Evolutionary conservation across 139 green algal genomes (phyloP), one percentile per base, ranked within the genome.

Genomic region (Chlorella sp.): DNA sequence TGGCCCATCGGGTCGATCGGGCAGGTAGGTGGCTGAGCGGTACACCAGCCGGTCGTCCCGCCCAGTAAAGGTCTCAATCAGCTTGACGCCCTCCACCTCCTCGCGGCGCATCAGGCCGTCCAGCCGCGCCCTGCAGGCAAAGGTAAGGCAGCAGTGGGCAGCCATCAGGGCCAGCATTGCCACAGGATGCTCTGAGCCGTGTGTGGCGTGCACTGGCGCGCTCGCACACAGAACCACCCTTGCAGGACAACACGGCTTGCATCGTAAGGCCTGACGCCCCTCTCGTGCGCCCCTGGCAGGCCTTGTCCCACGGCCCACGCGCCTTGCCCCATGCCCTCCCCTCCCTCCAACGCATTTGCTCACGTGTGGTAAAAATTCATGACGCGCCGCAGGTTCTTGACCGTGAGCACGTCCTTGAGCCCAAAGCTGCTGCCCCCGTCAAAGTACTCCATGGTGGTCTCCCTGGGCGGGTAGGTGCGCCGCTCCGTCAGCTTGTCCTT

Each of bases 21-120:
- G 34, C 34, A 78, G 74, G 74, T 92, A 96, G 1, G 82, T 89
- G 24, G 88, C 85, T 5, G 74, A 89, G 61, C 89, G 81, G 83
- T 91, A 93, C 24, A 90, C 32, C 6, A 96, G 78, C 2, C 77
- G 74, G 71, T 96, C 91, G 29, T 92, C 86, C 5, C 91, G 79
- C n/a, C 76, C 78, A 1, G 72, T 51, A 35, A 90, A 95, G 17
- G 49, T 78, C 70, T 92, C 88, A 1, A 85, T 86, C 26, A 72
- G 42, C 67, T 72, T 72, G n/a, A 71, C 24, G n/a, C 74, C 70
- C 59, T 89, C 68, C 20, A 83, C 42, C 82, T 95, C 90, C 67
- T 87, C 79, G 0, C 89, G 82, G 27, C 69, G 72, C 34, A 85
- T 70, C 59, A 96, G 75, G 23, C 82, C 77, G 72, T 96, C 91